A percentile compares a stretch with the other conserved stretches of the same genome.
phyloP scores from a whole-genome alignment of 2,329 filamentous ascomycete genomes.

The Colletotrichum tropicale region DNA sequence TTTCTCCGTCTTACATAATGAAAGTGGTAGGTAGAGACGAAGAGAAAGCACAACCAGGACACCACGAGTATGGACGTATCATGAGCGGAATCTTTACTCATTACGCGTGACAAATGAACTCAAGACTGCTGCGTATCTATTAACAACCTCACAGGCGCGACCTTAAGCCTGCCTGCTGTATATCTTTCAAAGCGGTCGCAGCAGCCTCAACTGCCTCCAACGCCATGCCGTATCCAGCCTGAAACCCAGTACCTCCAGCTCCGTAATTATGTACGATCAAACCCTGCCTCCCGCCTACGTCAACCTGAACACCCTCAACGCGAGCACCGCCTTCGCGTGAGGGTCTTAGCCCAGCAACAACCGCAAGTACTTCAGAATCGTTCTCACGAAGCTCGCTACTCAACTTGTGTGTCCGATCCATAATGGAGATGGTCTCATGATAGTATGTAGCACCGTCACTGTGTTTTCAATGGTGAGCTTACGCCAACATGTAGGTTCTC shows the following conservation, averaged over 20 bases:
- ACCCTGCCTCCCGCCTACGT: slow-evolving; percentile 25
- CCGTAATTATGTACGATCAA: slow-evolving; percentile 47
- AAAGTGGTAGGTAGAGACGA: not conserved
- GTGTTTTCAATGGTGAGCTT: not conserved
- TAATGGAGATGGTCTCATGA: slow-evolving; percentile 39
- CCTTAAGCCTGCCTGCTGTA: not conserved
- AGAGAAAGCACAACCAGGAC: not conserved
- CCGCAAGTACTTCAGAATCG: slow-evolving; percentile 34
- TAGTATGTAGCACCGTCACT: slow-evolving; percentile 6
- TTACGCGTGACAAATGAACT: not conserved
- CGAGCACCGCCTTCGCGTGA: slow-evolving; percentile 45
- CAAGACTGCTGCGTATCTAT: not conserved
- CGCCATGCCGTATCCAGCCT: slow-evolving; percentile 46
- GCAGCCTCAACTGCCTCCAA: slow-evolving; percentile 35
- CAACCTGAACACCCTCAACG: slow-evolving; percentile 43
- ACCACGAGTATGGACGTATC: not conserved
- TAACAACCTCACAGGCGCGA: not conserved
- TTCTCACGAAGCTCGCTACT: slow-evolving; percentile 28
- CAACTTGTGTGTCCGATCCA: slow-evolving; percentile 31
- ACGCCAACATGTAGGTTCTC: not conserved
- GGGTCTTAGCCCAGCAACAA: slow-evolving; percentile 35
- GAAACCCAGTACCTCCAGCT: slow-evolving; percentile 49
- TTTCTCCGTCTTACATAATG: not conserved
- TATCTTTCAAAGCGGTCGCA: slow-evolving; percentile 26
- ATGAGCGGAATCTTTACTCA: not conserved